Conservation (phyloP, 176 grass and related monocot genomes). For the Oropetium thomaeum region DNA sequence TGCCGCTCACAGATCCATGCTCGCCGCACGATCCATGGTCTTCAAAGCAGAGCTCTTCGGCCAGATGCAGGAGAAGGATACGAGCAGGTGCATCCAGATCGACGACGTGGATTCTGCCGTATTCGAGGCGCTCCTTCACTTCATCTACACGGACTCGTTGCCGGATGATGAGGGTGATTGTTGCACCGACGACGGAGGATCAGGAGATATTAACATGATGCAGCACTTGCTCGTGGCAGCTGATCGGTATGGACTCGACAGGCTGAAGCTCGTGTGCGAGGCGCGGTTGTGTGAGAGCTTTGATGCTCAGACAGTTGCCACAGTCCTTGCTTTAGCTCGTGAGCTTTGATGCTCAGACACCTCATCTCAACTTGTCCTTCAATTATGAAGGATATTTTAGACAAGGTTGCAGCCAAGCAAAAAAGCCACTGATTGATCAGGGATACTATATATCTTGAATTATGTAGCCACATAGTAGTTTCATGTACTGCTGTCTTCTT, state of each 20-base stretch:
- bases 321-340: neutral
- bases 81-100: neutral
- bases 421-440: too few relatives aligned
- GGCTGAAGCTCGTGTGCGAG: slow-evolving; percentile 19
- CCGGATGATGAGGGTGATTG: too few relatives aligned
- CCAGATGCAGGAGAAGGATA: neutral
- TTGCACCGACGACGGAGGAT: too few relatives aligned
- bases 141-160: slow-evolving; percentile 8
- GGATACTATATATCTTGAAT: too few relatives aligned
- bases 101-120: neutral
- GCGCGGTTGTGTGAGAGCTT: neutral
- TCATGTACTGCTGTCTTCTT: too few relatives aligned
- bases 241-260: slow-evolving; percentile 11
- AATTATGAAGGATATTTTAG: too few relatives aligned
- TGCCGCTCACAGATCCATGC: slow-evolving; percentile 7
- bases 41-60: slow-evolving; percentile 28
- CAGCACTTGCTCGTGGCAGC: slow-evolving; percentile 32
- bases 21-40: slow-evolving; percentile 26
- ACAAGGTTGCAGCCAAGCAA: too few relatives aligned
- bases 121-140: slow-evolving; percentile 31
- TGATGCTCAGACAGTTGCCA: neutral
- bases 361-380: too few relatives aligned
- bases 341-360: too few relatives aligned
- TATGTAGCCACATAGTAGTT: too few relatives aligned
- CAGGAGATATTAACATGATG: too few relatives aligned